These are phyloP conservation scores for Talaromyces sp. DNA, from an alignment of 2,329 filamentous ascomycete species.

Conservation along the genomic window DNA sequence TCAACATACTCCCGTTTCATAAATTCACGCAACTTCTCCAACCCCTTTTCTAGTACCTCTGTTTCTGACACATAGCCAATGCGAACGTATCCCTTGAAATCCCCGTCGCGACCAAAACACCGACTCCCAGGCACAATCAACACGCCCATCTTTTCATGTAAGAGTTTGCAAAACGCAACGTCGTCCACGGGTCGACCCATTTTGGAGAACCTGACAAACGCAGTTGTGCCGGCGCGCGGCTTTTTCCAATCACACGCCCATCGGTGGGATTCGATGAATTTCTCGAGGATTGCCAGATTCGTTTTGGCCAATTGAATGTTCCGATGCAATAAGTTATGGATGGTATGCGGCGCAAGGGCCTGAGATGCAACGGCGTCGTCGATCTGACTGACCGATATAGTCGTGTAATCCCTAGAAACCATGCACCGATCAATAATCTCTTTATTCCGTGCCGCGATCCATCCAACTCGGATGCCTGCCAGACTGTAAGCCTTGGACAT, in stretches of 20 bases:
- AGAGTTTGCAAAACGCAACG: constrained; percentile 62
- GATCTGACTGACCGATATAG: constrained; percentile 76
- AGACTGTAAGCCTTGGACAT: constrained; percentile 82
- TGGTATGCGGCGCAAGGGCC: constrained; percentile 61
- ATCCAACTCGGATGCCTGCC: constrained; percentile 75
- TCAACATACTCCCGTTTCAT: constrained; percentile 51
- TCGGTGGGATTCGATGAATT: constrained; percentile 61
- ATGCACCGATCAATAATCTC: constrained; percentile 61
- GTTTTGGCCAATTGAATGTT: constrained; percentile 63
- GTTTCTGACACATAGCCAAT: constrained; percentile 72
- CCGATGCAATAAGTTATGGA: constrained; percentile 57
- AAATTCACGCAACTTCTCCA: constrained; percentile 53
- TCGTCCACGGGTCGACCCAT: constrained; percentile 63
- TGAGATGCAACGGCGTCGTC: constrained; percentile 74
- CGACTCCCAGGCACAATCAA: constrained; percentile 68
- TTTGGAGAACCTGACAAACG: constrained; percentile 65
- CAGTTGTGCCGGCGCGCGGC: constrained; percentile 73
- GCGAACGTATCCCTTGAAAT: constrained; percentile 70
- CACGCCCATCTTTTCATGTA: constrained; percentile 65
- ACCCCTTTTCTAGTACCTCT: constrained; percentile 59
- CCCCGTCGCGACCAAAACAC: constrained; percentile 63
- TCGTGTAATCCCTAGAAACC: constrained; percentile 71
- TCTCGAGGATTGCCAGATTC: constrained; percentile 62
- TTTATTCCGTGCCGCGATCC: constrained; percentile 65
- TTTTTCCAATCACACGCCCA: constrained; percentile 64